Evolutionary conservation across 345 rosid species (phyloP).

Genomic region (Streptanthus diversifolius): DNA sequence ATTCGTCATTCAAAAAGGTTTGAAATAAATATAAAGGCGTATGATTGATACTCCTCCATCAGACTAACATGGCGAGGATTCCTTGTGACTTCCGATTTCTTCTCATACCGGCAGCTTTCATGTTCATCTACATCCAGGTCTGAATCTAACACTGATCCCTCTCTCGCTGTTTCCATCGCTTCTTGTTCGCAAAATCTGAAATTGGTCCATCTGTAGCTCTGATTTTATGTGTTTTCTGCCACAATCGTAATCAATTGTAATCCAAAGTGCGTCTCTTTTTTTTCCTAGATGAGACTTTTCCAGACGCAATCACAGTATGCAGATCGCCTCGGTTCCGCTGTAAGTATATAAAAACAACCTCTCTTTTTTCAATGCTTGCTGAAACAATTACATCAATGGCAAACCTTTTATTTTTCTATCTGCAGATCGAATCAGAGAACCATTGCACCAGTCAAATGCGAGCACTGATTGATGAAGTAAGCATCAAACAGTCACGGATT

Average conservation of each 20-base stretch:
- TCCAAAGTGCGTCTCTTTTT: background rate
- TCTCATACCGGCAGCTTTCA: slow-evolving; percentile 66
- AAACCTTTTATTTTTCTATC: background rate
- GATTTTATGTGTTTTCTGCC: too few relatives aligned
- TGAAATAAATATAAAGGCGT: too few relatives aligned
- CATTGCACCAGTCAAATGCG: slow-evolving; percentile 76
- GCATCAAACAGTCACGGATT: slow-evolving; percentile 68
- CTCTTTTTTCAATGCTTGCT: too few relatives aligned
- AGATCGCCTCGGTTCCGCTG: slow-evolving; percentile 77
- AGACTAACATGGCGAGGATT: slow-evolving; percentile 39
- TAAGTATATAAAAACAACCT: slow-evolving; percentile 20
- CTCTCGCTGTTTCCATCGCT: background rate
- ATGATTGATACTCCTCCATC: too few relatives aligned
- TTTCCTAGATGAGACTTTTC: slow-evolving; percentile 66
- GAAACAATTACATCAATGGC: background rate
- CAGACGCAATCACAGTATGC: slow-evolving; percentile 75
- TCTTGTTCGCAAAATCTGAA: background rate
- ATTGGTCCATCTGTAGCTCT: background rate
- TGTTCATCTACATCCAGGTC: slow-evolving; percentile 92
- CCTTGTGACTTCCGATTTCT: slow-evolving; percentile 73
- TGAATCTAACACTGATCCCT: slow-evolving; percentile 1
- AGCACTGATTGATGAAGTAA: slow-evolving; percentile 72
- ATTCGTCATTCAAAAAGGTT: too few relatives aligned
- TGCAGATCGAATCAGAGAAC: slow-evolving; percentile 76
- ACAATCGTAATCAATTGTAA: too few relatives aligned